These are phyloP conservation scores for Aspergillus brunneoviolaceus DNA, from an alignment of 2,329 filamentous ascomycete species.

Conservation along the genomic window DNA sequence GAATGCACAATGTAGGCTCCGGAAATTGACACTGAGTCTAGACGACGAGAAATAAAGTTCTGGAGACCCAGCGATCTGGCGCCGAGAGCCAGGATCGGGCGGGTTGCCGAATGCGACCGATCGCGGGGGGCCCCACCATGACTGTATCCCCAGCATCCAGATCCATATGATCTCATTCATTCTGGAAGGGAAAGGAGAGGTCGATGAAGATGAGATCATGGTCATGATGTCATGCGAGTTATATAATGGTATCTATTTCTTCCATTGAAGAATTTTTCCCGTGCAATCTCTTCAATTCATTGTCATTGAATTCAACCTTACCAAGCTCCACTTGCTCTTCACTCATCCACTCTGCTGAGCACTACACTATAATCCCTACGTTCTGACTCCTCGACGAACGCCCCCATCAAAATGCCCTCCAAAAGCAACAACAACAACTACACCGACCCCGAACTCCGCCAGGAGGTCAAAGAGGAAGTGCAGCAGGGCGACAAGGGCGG, in stretches of 20 bases:
- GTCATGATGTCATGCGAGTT: not conserved
- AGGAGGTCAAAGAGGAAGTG: conserved; percentile 50
- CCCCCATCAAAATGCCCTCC: not conserved
- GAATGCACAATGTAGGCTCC: too few species aligned
- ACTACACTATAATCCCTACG: not conserved
- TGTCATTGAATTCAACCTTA: too few species aligned
- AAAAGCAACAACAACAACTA: conserved; percentile 44
- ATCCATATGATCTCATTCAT: not conserved
- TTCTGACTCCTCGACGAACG: too few species aligned
- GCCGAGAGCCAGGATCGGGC: not conserved
- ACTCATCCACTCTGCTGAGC: too few species aligned
- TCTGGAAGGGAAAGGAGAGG: not conserved
- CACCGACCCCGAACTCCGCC: conserved; percentile 47
- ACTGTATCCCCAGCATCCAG: not conserved
- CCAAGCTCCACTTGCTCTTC: too few species aligned
- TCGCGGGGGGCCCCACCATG: not conserved
- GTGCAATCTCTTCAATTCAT: too few species aligned
- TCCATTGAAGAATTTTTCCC: too few species aligned
- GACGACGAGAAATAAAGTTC: not conserved
- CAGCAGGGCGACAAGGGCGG: conserved; percentile 49
- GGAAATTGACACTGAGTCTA: too few species aligned
- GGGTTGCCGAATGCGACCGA: not conserved
- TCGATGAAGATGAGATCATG: not conserved
- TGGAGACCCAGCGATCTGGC: not conserved
- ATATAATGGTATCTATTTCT: not conserved